Base-by-base conservation (phyloP, 2,329 filamentous ascomycete genomes). In the Pezicula neosporulosa region DNA sequence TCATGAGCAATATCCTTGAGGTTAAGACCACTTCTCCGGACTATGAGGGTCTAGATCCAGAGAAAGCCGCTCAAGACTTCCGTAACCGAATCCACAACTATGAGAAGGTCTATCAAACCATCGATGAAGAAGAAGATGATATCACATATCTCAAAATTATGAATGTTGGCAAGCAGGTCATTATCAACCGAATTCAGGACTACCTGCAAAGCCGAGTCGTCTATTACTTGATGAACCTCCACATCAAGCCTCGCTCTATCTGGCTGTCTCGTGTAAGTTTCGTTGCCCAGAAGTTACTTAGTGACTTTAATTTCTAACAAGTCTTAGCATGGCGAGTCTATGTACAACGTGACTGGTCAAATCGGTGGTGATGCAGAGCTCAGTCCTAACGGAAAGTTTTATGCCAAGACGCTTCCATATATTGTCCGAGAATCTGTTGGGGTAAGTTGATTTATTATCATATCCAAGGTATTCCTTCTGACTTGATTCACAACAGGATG, bases 221-320 rank as follows among this genome's bases (percentile, higher is more conserved):
- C 43, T 99, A 99, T 72, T 99, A 97, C 68, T 83, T 97, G 52
- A 97, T 97, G 86, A 99, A 97, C 68, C 78, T 99, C 37, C 94
- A 99, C 72, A 99, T 99, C 69, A 93, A 93, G 58, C 93, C 93
- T 16, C 84, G 94, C 51, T 96, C 91, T 4, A 96, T 99, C 59
- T 99, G 94, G 94, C 75, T 99, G 47, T 97, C 94, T 60, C 80
- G 94, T 57, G 89, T 93, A 76, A 71, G 85, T 79, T 13, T 16
- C 27, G 8, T 16, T 21, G 24, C 19, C 3, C 15, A 21, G 38
- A 28, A 8, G 35, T 45, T 38, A 28, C 16, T 42, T 49, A n/a
- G n/a, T n/a, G n/a, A n/a, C n/a, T n/a, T n/a, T n/a, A 46, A 37
- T 33, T 44, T 44, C 56, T 65, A 56, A 63, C 49, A 42, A 47